Percentiles rank a stretch among this genome's conserved stretches.
phyloP scores from a whole-genome alignment of 2,329 filamentous ascomycete species.

The Hymenoscyphus fructigenus region DNA sequence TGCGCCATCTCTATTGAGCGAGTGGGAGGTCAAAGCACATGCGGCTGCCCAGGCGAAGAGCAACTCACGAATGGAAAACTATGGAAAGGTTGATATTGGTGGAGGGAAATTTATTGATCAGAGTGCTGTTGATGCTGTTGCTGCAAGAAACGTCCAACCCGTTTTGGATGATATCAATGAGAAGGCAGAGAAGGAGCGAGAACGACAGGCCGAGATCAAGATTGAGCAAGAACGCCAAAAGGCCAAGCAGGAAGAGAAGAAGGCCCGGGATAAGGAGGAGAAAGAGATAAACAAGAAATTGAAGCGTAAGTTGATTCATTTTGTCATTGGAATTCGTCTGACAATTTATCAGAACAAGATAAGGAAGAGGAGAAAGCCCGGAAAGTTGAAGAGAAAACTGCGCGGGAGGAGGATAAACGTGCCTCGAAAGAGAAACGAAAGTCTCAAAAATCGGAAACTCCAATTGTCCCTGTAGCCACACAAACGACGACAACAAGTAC shows the following conservation, averaged over 20 bases:
- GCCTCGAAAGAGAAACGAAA: constrained; percentile 53
- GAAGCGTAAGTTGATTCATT: constrained; percentile 53
- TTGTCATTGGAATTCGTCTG: constrained; percentile 18
- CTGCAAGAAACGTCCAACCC: constrained; percentile 73
- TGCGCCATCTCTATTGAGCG: constrained; percentile 64
- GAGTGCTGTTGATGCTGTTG: constrained; percentile 76
- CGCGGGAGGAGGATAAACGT: constrained; percentile 54
- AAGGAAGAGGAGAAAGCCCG: constrained; percentile 42
- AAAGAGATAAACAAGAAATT: constrained; percentile 54
- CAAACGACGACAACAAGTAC: neutral
- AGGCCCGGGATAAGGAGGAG: constrained; percentile 54
- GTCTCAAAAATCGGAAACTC: constrained; percentile 36
- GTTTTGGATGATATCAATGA: constrained; percentile 82
- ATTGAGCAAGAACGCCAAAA: constrained; percentile 64
- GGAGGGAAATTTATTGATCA: constrained; percentile 78
- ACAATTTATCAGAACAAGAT: constrained; percentile 38
- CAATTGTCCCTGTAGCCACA: neutral
- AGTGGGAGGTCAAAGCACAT: constrained; percentile 78
- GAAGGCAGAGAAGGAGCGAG: constrained; percentile 70
- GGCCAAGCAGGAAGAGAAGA: constrained; percentile 57
- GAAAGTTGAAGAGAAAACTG: constrained; percentile 52
- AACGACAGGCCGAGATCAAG: constrained; percentile 61
- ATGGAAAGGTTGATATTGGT: constrained; percentile 68
- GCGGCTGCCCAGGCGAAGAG: constrained; percentile 66
- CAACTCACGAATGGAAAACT: constrained; percentile 56